Evolutionary conservation across 768 basidiomycete genomes (phyloP), one percentile per base, ranked within the genome.

Genomic region (Paxillus rubicundulus): DNA sequence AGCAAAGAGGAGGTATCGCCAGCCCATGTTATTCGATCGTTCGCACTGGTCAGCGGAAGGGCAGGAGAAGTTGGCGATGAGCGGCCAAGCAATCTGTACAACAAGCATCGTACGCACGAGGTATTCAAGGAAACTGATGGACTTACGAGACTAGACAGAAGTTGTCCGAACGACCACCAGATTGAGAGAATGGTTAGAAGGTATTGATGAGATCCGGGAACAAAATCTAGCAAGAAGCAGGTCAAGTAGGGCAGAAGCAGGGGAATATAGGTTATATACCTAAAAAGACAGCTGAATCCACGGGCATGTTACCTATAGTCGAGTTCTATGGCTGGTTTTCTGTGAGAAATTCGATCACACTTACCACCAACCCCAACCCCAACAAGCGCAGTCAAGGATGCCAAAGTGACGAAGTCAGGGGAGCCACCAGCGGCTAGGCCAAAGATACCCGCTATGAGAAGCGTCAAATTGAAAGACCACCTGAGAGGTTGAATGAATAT

Each of bases 151-250:
- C 74, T 74, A 10, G 71, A 76, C 18, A 82, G 50, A 5, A 84
- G 70, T 60, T 81, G 80, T 4, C 82, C 84, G 21, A 82, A 60
- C 16, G 74, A 77, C 81, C 81, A 85, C 78, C 78, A 84, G 14
- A 82, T 74, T 1, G 80, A 79, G 20, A 85, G 66, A 44, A 83
- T 61, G 1, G 82, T 83, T 41, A 85, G 64, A 33, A 84, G 70
- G 55, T 81, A 84, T 54, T 85, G 82, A 54, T 83, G 80, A 9
- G 75, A 73, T 20, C 72, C 73, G 5, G 81, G 81, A 5, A 80
- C 56, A 36, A 79, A 76, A 59, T 82, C 84, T 75, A 62, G 43
- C 36, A 59, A n/a, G 63, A 53, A 10, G 36, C 55, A 45, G 61
- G 21, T 37, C 4, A 39, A 45, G 3, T 5, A 6, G 12, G 9